Evolutionary conservation across 1,284 basidiomycete species (phyloP), one percentile per base, ranked within the genome.

Genomic region (Pulveroboletus sp.): DNA sequence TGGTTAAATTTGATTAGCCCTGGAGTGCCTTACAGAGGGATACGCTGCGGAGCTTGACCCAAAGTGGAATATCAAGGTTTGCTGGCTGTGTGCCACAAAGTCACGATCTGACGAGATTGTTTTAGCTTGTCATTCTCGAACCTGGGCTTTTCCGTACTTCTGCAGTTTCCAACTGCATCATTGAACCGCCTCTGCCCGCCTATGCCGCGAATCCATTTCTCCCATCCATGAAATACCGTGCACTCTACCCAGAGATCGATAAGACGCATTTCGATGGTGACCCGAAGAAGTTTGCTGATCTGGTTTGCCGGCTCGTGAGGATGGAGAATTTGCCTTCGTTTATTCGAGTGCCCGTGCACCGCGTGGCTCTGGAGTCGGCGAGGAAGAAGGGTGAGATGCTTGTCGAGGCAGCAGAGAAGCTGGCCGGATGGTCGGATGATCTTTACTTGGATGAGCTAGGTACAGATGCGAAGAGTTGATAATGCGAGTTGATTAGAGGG

Each of bases 1-100:
- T 24, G 55, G 8, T 28, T 20, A 4, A 43, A 14, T 28, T 22
- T 43, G 35, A 26, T 51, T 38, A 68, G 69, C 66, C 11, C 49
- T 71, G 5, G 66, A 71, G 29, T n/a, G 55, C 18, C 56, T 72
- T 17, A 69, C 64, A 10, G 66, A 72, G 38, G 62, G 69, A 20
- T 69, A 70, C 17, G 61, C 62, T 38, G 53, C 50, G 48, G 66
- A 68, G 39, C 64, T 68, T 15, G 66, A 68, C 36, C 69, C 68
- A 3, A 59, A 53, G 15, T 68, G 66, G 69, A 56, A 69, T 53
- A 65, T 72, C 48, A 70, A 31, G 43, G 66, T 70, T 43, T 25
- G 64, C 65, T 26, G 8, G 18, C 28, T 25, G 22, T 33, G 38
- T 15, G 9, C 18, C 39, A 14, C 14, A 12, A 35, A 29, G 3